Evolutionary conservation across 2,329 filamentous ascomycete species (phyloP), one percentile per base, ranked within the genome.

Genomic region (Penicillium sp.): DNA sequence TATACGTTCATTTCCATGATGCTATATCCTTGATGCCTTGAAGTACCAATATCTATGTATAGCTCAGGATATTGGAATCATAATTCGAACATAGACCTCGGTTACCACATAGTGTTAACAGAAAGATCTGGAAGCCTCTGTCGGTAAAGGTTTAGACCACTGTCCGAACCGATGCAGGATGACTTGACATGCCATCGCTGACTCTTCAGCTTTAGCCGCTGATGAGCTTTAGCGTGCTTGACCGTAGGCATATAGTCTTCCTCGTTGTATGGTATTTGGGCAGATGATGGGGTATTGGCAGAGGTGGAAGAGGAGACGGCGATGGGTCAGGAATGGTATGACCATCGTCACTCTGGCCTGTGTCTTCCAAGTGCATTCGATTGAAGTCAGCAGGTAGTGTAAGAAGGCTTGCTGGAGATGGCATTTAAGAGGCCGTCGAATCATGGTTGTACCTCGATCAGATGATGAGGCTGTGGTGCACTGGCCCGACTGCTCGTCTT

Each of bases 221-320:
- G 44, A 80, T 89, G 29, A 81, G 89, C 39, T 80, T 91, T 85
- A 14, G 89, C 88, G 63, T 96, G 90, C 37, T 87, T 86, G 49
- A 95, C 78, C 1, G 86, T 87, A 0, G 89, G 90, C 8, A 84
- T 77, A 66, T 86, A 95, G 62, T 89, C 86, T n/a, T 77, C 74
- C 45, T 91, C 88, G 37, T 85, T 79, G 52, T 85, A 77, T 7
- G 77, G 68, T 11, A 77, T 74, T 44, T 81, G 77, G 9, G 89
- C 87, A 7, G 91, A 90, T 13, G 80, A 80, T 3, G 90, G 91
- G 0, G 82, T 89, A 40, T 78, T 71, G n/a, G 77, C 81, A 3
- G 81, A 77, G 0, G 93, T 87, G n/a, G 93, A 86, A 1, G 84
- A 79, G 72, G 86, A 97, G 44, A 98, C 80, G 16, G 79, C 78